phyloP scores from a whole-genome alignment of 768 basidiomycete species.

The Lactarius sanguifluus region DNA sequence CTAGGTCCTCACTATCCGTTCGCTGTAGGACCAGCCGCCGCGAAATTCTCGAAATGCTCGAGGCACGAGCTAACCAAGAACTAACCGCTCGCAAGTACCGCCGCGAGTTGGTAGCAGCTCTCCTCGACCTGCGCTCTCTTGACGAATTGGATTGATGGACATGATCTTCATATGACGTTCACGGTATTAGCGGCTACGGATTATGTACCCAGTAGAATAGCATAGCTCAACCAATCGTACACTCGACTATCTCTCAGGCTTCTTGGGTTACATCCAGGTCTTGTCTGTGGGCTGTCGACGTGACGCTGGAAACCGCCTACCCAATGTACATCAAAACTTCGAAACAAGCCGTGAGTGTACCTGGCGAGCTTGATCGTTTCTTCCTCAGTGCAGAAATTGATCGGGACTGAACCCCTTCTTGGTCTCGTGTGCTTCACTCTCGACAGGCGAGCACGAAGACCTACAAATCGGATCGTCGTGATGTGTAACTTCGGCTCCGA shows the following conservation, averaged over 20 bases:
- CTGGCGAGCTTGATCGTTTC: not conserved
- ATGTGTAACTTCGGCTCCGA: not conserved
- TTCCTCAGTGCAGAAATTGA: not conserved
- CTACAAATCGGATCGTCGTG: not conserved
- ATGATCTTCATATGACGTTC: not conserved
- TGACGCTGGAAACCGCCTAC: not conserved
- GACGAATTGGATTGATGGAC: constrained; percentile 7
- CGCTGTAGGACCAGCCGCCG: not conserved
- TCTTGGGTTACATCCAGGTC: not conserved
- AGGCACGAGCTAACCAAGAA: constrained; percentile 1
- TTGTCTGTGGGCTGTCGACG: not conserved
- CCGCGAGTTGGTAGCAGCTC: not conserved
- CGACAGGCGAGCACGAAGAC: too few species aligned
- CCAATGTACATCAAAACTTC: not conserved
- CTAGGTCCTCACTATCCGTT: not conserved
- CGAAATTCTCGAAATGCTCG: not conserved
- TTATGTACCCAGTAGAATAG: not conserved
- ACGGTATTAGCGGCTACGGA: not conserved
- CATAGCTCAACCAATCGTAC: not conserved
- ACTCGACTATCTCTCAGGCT: not conserved
- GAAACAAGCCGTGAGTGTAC: not conserved
- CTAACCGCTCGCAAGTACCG: constrained; percentile 1
- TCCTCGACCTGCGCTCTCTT: not conserved
- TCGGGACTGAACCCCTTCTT: not conserved
- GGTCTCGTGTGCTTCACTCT: not conserved